These are phyloP conservation scores for Arxiozyma slooffiae DNA, from an alignment of 1,139 yeast genomes.

Conservation along the genomic window DNA sequence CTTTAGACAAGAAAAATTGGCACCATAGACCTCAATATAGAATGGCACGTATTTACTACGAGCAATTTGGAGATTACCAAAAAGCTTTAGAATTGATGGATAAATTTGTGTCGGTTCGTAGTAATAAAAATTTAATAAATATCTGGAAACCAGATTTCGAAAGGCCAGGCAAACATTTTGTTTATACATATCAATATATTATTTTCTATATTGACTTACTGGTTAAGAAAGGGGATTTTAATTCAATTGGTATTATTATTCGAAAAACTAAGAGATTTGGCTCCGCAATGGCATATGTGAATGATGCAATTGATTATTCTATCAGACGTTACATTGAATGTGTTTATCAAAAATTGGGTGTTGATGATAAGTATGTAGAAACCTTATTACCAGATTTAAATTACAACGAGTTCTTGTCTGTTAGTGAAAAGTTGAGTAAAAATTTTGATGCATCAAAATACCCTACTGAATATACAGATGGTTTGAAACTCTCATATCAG, in stretches of 20 bases:
- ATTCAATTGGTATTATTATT: constrained; percentile 48
- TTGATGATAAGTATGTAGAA: constrained; percentile 24
- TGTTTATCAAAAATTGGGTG: constrained; percentile 12
- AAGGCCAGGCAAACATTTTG: constrained; percentile 87
- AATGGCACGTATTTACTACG: constrained; percentile 53
- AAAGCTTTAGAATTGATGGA: constrained; percentile 60
- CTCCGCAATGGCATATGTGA: constrained; percentile 47
- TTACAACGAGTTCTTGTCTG: constrained; percentile 18
- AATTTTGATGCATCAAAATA: constrained; percentile 14
- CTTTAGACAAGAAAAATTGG: constrained; percentile 77
- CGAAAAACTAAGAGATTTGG: constrained; percentile 68
- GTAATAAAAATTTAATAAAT: constrained; percentile 63
- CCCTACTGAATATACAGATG: constrained; percentile 15
- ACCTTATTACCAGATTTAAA: constrained; percentile 20
- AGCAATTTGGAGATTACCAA: constrained; percentile 42
- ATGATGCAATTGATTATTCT: constrained; percentile 24
- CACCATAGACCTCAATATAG: constrained; percentile 78
- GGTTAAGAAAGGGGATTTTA: constrained; percentile 46
- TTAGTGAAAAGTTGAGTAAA: constrained; percentile 17
- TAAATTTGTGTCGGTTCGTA: constrained; percentile 52
- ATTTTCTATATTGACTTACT: constrained; percentile 52
- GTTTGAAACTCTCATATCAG: constrained; percentile 23
- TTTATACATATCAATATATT: constrained; percentile 64
- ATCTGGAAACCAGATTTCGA: constrained; percentile 93
- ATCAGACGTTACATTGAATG: constrained; percentile 17